Base-by-base conservation (phyloP, 139 green algal species). In the Picochlorum sp. region DNA sequence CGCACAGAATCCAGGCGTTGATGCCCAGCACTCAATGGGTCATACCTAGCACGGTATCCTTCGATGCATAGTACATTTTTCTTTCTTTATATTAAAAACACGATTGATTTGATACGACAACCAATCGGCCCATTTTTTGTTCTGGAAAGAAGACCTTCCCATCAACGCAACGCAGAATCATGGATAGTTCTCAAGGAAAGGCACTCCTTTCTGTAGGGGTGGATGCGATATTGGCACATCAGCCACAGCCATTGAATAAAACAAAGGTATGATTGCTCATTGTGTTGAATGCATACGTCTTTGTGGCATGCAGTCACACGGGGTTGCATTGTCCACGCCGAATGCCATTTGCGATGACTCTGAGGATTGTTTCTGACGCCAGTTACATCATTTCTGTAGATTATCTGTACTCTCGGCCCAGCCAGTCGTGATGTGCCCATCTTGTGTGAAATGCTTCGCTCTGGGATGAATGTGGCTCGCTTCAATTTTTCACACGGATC, bases 401-500 rank as follows among this genome's bases (percentile, higher is more conserved):
- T 98, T n/a, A 86, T 98, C 34, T 98, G 92, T 76, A 98, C 92
- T 11, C 74, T 98, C 47, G 92, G 92, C 0, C 92, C 91, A 4
- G 80, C 81, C 47, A 90, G 80, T 23, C 73, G 88, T 30, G 49
- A 68, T 62, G 21, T 69, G 11, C 76, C 88, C 67, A 76, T 88
- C 0, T 69, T 95, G 28, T 89, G 93, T 72, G 84, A 96, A 73
- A 83, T 98, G 63, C 82, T 98, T 63, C 69, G 71, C 2, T 81
- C 80, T 45, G 92, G 92, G 31, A 98, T 98, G 92, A 89, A 79
- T 51, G 85, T 98, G 7, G 92, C 92, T 7, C 83, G 92, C 60
- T 97, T 98, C 84, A 97, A 98, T 76, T 98, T 98, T 75, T 90
- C 77, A 9, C 92, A 98, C 71, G 92, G 92, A 34, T 87, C 80